These are phyloP conservation scores for Trypanosoma cruzi DNA, from an alignment of 208 protist genomes.

Conservation along the genomic window DNA sequence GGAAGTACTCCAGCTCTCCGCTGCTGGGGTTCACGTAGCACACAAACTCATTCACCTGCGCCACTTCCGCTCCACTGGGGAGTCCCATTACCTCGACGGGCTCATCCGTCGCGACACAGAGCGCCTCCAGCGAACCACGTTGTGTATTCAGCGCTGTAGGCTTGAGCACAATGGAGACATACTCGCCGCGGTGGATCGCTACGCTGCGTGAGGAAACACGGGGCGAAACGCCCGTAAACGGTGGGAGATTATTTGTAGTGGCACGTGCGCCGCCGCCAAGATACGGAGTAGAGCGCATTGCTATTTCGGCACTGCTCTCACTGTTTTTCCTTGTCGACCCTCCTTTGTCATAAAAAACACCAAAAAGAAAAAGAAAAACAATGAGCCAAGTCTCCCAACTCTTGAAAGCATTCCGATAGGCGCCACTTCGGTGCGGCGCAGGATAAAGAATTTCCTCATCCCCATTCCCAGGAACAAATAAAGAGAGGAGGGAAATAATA, in stretches of 20 bases:
- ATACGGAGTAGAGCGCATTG: conserved; percentile 11
- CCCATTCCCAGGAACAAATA: too few species aligned
- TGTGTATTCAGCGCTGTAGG: conserved; percentile 41
- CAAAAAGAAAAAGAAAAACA: conserved; percentile 4
- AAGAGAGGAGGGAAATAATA: conserved; percentile 6
- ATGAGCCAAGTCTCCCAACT: neutral
- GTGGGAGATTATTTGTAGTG: conserved; percentile 56
- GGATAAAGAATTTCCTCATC: neutral
- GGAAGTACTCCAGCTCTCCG: conserved; percentile 78
- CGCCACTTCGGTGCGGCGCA: neutral
- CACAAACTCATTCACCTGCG: conserved; percentile 90
- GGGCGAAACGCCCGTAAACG: conserved; percentile 83
- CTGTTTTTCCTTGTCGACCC: neutral
- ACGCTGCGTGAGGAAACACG: conserved; percentile 74
- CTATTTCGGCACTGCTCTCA: neutral
- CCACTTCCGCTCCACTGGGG: conserved; percentile 72
- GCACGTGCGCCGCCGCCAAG: conserved; percentile 19
- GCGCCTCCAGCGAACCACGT: conserved; percentile 65
- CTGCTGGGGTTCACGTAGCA: conserved; percentile 85
- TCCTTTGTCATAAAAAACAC: neutral
- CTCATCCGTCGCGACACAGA: conserved; percentile 68
- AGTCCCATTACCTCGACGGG: conserved; percentile 66
- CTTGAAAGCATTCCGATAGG: neutral
- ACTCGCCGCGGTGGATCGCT: conserved; percentile 75
- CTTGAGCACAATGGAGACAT: conserved; percentile 84